Percentiles rank a stretch among this genome's conserved stretches.
Evolutionary conservation across 192 early-diverging fungal genomes (phyloP).

Genomic region (Coemansia sp.): DNA sequence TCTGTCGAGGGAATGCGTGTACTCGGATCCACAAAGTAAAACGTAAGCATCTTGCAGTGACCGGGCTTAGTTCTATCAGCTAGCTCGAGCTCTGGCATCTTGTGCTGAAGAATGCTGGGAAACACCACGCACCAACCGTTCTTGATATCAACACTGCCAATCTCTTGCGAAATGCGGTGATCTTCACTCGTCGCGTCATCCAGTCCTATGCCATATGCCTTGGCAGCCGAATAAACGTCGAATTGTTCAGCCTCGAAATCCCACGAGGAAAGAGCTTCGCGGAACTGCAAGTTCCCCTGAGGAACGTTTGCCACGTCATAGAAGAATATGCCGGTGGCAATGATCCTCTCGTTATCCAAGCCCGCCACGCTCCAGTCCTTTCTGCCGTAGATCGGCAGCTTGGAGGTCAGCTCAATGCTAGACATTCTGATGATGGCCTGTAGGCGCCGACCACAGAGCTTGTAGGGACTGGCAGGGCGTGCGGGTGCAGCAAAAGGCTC

Average conservation of each 20-base stretch:
- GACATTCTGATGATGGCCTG: constrained; percentile 59
- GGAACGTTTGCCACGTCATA: constrained; percentile 63
- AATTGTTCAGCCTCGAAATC: constrained; percentile 45
- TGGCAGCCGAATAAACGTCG: constrained; percentile 10
- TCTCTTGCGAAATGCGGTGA: constrained; percentile 25
- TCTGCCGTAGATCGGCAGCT: constrained; percentile 55
- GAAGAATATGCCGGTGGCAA: constrained; percentile 65
- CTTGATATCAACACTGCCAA: constrained; percentile 38
- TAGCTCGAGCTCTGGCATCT: constrained; percentile 59
- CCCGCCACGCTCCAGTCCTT: constrained; percentile 65
- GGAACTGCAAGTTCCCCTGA: constrained; percentile 12
- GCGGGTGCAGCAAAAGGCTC: constrained; percentile 35
- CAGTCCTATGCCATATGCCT: constrained; percentile 28
- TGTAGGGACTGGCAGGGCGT: constrained; percentile 17
- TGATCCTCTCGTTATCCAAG: no score
- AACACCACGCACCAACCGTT: constrained; percentile 62
- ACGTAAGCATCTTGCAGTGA: constrained; percentile 61
- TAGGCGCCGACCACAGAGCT: constrained; percentile 35
- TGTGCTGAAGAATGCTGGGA: constrained; percentile 65
- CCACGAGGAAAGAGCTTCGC: constrained; percentile 19
- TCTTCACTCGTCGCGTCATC: background rate
- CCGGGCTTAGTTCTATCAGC: constrained; percentile 57
- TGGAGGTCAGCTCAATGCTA: constrained; percentile 62
- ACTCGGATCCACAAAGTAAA: constrained; percentile 66
- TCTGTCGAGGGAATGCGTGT: constrained; percentile 44